Evolutionary conservation across 1,139 yeast genomes (phyloP).

Genomic region (Debaryomyces fabryi): DNA sequence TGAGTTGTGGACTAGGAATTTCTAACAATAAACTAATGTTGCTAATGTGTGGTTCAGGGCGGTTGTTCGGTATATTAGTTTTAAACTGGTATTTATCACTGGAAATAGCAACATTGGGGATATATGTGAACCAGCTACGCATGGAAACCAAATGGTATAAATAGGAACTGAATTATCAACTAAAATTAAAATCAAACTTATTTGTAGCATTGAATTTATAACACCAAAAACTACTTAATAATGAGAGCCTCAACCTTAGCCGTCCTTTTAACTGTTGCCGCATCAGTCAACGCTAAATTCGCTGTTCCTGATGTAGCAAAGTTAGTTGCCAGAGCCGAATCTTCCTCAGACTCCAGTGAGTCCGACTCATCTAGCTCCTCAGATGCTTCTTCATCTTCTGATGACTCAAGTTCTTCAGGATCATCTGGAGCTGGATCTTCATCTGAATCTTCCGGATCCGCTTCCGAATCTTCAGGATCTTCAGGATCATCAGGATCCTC

Average conservation of each 20-base stretch:
- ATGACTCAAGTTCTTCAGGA: neutral
- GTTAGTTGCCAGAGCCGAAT: constrained; percentile 13
- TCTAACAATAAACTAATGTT: neutral
- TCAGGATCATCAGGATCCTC: constrained; percentile 11
- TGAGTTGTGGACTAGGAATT: neutral
- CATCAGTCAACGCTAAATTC: constrained; percentile 11
- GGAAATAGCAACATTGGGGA: neutral
- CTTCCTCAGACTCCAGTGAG: constrained; percentile 12
- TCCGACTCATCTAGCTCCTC: constrained; percentile 7
- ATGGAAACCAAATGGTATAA: neutral
- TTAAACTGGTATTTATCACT: neutral
- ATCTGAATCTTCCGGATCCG: constrained; percentile 1
- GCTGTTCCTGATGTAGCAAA: constrained; percentile 6
- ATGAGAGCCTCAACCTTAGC: constrained; percentile 12
- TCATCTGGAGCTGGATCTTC: constrained; percentile 15
- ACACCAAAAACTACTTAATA: neutral
- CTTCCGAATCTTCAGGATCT: constrained; percentile 3
- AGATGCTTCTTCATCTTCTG: constrained; percentile 7
- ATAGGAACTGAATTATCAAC: neutral
- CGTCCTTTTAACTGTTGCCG: constrained; percentile 8
- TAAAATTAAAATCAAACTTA: neutral
- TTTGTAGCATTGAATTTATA: neutral
- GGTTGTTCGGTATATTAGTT: neutral
- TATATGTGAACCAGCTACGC: neutral
- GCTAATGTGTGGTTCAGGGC: neutral